Evolutionary conservation across 75 land plant species (phyloP).

Genomic region (Pinus albicaulis): DNA sequence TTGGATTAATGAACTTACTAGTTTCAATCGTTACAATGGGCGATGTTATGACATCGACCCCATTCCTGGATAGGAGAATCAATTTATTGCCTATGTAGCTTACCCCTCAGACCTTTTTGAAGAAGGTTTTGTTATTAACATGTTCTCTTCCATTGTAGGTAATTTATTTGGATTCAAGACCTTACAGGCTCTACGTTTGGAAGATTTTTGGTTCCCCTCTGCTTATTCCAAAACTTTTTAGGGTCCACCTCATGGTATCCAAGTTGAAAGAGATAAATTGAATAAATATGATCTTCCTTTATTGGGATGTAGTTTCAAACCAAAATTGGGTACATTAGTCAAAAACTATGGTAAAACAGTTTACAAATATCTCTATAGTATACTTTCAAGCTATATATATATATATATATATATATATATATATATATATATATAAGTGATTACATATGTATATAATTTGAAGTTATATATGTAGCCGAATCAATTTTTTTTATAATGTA

Average conservation of each 20-base stretch:
- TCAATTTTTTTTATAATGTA: no score
- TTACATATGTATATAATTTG: no score
- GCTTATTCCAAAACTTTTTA: conserved; percentile 31
- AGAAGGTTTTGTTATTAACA: conserved; percentile 13
- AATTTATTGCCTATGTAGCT: conserved; percentile 23
- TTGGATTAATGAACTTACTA: conserved; percentile 24
- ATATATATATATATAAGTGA: no score
- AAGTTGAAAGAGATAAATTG: conserved; percentile 32
- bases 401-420: no score
- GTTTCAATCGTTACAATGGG: conserved; percentile 22
- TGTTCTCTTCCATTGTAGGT: conserved; percentile 19
- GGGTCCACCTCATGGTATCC: conserved; percentile 26
- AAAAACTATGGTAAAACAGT: background rate
- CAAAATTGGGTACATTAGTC: background rate
- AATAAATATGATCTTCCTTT: conserved; percentile 7
- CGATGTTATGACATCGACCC: conserved; percentile 20
- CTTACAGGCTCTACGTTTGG: conserved; percentile 18
- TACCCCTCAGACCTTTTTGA: conserved; percentile 15
- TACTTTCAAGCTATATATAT: no score
- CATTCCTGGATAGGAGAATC: conserved; percentile 15
- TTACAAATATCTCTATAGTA: background rate
- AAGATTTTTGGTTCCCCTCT: conserved; percentile 25
- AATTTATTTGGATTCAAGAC: conserved; percentile 20
- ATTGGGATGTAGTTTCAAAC: background rate
- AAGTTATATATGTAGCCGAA: no score